Percentiles rank a stretch among this genome's conserved stretches.
These are phyloP conservation scores for Metschnikowia continentalis DNA, from an alignment of 805 yeast species.

Conservation along the genomic window DNA sequence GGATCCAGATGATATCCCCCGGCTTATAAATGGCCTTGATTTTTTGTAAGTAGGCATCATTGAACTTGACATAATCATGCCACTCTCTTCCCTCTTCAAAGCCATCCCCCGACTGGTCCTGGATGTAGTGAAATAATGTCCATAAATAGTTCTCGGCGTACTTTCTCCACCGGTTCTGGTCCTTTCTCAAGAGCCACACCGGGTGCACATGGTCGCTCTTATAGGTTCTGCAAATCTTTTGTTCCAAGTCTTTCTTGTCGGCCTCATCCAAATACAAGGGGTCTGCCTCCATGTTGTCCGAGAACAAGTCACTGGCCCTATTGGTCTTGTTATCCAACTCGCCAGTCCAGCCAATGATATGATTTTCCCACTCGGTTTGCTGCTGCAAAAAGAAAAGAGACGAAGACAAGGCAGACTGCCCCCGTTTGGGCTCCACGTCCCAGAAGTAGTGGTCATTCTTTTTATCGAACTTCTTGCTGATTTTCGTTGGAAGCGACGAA, in stretches of 20 bases:
- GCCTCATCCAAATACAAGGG: slow-evolving; percentile 55
- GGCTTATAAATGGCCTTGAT: slow-evolving; percentile 69
- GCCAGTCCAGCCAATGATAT: slow-evolving; percentile 93
- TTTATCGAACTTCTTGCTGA: slow-evolving; percentile 37
- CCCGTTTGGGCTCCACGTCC: slow-evolving; percentile 64
- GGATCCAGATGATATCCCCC: slow-evolving; percentile 91
- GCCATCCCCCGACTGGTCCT: slow-evolving; percentile 68
- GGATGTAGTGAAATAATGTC: slow-evolving; percentile 94
- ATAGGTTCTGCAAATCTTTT: slow-evolving; percentile 43
- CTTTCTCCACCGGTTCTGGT: slow-evolving; percentile 79
- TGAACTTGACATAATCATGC: slow-evolving; percentile 86
- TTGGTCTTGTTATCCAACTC: slow-evolving; percentile 50
- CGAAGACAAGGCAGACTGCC: slow-evolving; percentile 81
- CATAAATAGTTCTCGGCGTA: slow-evolving; percentile 89
- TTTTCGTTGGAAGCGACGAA: slow-evolving; percentile 64
- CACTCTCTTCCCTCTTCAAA: slow-evolving; percentile 66
- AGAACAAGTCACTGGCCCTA: slow-evolving; percentile 13
- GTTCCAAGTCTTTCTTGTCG: slow-evolving; percentile 52
- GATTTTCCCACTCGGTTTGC: slow-evolving; percentile 80
- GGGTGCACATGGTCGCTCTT: slow-evolving; percentile 64
- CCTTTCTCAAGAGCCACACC: slow-evolving; percentile 78
- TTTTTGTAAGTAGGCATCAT: slow-evolving; percentile 83
- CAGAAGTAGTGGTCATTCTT: slow-evolving; percentile 38
- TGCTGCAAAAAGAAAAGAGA: slow-evolving; percentile 61
- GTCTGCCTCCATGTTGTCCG: slow-evolving; percentile 44